phyloP scores from a whole-genome alignment of 176 grass and related monocot species.

The Carex scoparia region DNA sequence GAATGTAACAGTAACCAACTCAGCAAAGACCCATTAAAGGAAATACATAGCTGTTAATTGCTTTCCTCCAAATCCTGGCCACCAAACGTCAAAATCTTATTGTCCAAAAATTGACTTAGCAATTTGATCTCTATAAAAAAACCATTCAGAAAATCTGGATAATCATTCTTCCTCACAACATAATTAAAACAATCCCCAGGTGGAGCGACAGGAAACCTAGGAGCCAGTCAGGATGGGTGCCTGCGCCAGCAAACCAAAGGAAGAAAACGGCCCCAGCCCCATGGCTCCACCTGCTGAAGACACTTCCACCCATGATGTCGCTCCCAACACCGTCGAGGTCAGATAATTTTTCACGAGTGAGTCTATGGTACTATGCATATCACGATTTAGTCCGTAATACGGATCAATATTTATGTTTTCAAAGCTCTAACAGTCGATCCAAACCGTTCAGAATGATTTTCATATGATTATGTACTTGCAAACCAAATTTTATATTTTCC shows the following conservation, averaged over 20 bases:
- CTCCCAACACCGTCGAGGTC: background rate
- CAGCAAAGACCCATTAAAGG: background rate
- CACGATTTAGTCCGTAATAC: too few relatives aligned
- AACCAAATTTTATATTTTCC: too few relatives aligned
- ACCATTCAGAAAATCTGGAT: background rate
- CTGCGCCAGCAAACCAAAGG: constrained; percentile 27
- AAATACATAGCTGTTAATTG: constrained; percentile 1
- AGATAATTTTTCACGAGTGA: background rate
- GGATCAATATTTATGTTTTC: too few relatives aligned
- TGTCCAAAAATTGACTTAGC: constrained; percentile 18
- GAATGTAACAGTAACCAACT: constrained; percentile 20
- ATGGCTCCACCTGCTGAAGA: constrained; percentile 15
- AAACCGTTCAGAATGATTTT: too few relatives aligned
- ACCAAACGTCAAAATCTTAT: background rate
- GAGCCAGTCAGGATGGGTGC: constrained; percentile 27
- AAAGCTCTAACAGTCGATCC: too few relatives aligned
- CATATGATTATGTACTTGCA: too few relatives aligned
- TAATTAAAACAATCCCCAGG: background rate
- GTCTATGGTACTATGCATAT: too few relatives aligned
- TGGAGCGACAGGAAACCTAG: background rate
- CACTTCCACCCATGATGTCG: background rate
- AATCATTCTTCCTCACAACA: constrained; percentile 23
- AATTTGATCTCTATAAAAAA: constrained; percentile 15
- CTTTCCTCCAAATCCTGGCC: background rate
- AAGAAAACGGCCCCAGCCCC: constrained; percentile 8